A percentile compares a stretch with the other conserved stretches of the same genome.
phyloP scores from a whole-genome alignment of 225 moss, liverwort and hornwort genomes.

The Pseudisothecium myosuroides region DNA sequence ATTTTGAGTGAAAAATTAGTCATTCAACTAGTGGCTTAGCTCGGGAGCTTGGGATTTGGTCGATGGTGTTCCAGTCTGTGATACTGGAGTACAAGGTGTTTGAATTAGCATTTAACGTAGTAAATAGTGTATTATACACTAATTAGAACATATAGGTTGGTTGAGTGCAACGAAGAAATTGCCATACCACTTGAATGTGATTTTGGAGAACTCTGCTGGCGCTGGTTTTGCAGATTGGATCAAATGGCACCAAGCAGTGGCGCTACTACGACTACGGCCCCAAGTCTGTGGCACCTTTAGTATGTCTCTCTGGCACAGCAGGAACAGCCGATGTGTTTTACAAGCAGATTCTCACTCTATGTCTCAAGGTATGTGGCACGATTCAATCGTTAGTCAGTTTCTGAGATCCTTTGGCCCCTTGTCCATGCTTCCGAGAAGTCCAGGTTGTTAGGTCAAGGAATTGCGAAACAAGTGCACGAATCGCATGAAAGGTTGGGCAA shows the following conservation, averaged over 20 bases:
- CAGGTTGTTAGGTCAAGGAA: not conserved
- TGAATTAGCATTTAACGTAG: not conserved
- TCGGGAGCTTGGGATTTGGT: not conserved
- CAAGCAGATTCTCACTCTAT: conserved; percentile 83
- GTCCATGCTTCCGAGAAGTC: not conserved
- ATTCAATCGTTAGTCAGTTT: not conserved
- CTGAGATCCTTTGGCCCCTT: not conserved
- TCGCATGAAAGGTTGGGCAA: not conserved
- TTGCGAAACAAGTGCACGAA: not conserved
- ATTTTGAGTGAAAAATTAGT: not conserved
- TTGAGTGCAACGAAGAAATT: not conserved
- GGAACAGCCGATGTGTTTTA: conserved; percentile 97
- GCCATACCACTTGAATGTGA: not conserved
- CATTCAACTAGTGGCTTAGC: not conserved
- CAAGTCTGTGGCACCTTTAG: conserved; percentile 72
- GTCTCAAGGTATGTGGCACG: conserved; percentile 38
- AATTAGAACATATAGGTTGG: not conserved
- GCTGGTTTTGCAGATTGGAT: conserved; percentile 44
- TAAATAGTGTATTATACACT: not conserved
- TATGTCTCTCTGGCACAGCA: conserved; percentile 82
- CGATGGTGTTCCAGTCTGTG: not conserved
- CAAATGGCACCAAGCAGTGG: conserved; percentile 74
- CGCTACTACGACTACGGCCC: conserved; percentile 93
- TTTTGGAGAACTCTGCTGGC: not conserved
- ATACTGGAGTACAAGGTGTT: not conserved